Conservation (phyloP, 495 filamentous ascomycete species). For the Lichina pygmaea region DNA sequence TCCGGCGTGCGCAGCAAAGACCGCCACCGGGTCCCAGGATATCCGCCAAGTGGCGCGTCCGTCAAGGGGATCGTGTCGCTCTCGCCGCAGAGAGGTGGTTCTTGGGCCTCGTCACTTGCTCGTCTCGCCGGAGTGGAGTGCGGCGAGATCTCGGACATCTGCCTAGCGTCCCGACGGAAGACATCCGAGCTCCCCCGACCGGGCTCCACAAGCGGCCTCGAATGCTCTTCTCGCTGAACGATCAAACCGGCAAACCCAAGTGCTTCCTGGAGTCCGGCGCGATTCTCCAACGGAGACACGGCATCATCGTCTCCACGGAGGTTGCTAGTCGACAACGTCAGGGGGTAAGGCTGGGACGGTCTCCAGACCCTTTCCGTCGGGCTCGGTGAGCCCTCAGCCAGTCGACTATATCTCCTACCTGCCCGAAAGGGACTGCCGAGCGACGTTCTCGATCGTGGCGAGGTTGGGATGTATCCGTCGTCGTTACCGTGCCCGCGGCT, state of each 20-base stretch:
- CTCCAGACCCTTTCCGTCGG: conserved; percentile 6
- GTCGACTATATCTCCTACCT: conserved; percentile 11
- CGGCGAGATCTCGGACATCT: neutral
- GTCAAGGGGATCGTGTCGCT: conserved; percentile 12
- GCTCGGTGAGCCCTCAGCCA: conserved; percentile 13
- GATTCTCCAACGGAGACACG: conserved; percentile 12
- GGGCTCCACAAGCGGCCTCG: neutral
- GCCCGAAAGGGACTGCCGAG: conserved; percentile 2
- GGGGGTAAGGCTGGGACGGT: conserved; percentile 1
- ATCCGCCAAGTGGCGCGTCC: conserved; percentile 10
- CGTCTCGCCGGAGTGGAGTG: conserved; percentile 1
- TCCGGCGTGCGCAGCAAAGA: neutral
- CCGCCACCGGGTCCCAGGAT: conserved; percentile 2
- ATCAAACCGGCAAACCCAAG: conserved; percentile 12
- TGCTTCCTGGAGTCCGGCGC: conserved; percentile 14
- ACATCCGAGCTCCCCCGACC: neutral
- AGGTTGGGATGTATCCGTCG: conserved; percentile 9
- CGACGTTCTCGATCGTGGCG: conserved; percentile 7
- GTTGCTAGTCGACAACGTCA: conserved; percentile 5
- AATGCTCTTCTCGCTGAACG: conserved; percentile 9
- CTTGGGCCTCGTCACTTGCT: neutral
- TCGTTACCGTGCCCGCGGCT: conserved; percentile 1
- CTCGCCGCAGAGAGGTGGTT: neutral
- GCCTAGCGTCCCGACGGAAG: neutral
- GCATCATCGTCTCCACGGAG: conserved; percentile 8